Base-by-base conservation (phyloP, 371 early-diverging fungal genomes). In the Mucor plumbeus region DNA sequence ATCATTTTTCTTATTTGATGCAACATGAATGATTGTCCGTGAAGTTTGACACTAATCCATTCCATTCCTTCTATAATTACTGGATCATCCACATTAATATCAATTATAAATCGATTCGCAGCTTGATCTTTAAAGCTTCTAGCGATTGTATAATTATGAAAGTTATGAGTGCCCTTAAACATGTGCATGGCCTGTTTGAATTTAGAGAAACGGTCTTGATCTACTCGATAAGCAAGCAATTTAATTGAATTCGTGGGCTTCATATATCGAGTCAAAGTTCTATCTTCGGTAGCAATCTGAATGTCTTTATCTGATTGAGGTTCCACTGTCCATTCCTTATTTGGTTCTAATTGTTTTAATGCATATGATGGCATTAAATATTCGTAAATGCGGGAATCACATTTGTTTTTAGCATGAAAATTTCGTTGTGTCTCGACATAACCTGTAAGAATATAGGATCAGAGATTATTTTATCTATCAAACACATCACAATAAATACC, bases 1-100 rank as follows among this genome's bases (percentile, higher is more conserved):
- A 99, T 91, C 99, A 99, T 99, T 77, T 99, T 99, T 61, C 99
- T 92, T 68, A 99, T 99, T 78, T 99, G 99, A 82, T 99, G 99
- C 40, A 99, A 84, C 97, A 99, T 96, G 73, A 99, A 99, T 38
- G 97, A 93, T 79, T 99, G 99, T 4, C 99, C 99, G 57, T 94
- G 90, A 19, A 99, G 91, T 68, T 90, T 91, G 41, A 99, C 76
- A 47, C 90, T 89, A 21, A 99, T 68, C 98, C 99, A 99, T 73
- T 99, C 98, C 43, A 84, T 84, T 1, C 88, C 95, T 21, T 89
- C 75, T 38, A 86, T 83, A n/a, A 93, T 64, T 74, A 87, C 92
- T 14, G 97, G 97, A 5, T 94, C 92, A 14, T 80, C 66, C 26
- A 79, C 95, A 41, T 82, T 74, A 64, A 97, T 94, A 41, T 73